Base-by-base conservation (phyloP, 345 rosid genomes). In the Euclidium syriacum region DNA sequence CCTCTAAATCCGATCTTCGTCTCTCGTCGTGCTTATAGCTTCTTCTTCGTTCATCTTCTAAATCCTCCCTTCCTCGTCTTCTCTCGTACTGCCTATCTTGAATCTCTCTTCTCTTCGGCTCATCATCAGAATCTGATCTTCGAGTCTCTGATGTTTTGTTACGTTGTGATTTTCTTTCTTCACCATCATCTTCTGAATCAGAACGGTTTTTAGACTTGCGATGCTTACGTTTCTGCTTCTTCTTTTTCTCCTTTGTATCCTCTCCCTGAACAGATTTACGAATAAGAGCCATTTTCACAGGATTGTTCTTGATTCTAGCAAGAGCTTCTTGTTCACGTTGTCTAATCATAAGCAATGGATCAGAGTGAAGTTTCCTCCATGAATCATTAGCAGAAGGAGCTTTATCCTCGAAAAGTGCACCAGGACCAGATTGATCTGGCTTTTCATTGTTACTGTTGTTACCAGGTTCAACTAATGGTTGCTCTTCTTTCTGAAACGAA, bases 291-390 rank as follows among this genome's bases (percentile, higher is more conserved):
- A 94, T 94, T 77, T 87, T 91, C 6, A 90, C 82, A 16, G 99
- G 99, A 66, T 94, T 94, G 71, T 94, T 94, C 80, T 90, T 87
- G 71, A 94, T 72, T n/a, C 85, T 88, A 4, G 97, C 87, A 49
- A 90, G 87, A 0, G 99, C 95, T 66, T 94, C 97, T 52, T 90
- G 99, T 74, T 94, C 99, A 0, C 90, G 88, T 75, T 87, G 94
- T 53, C 95, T 86, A 73, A 90, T 90, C 79, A 94, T 52, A 68
- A 94, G 94, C 73, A 94, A 64, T 22, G 99, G 99, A 61, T 87
- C 97, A 0, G 97, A 81, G 69, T 94, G 97, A 52, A 90, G 88
- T 66, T 85, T 90, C 68, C 99, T 88, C 97, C 96, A 90, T 0
- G 97, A 44, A 58, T 94, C 99, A 33, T 88, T 78, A 11, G 97